Base-by-base conservation (phyloP, 2,329 filamentous ascomycete genomes). In the Lasiodiplodia hormozganensis region DNA sequence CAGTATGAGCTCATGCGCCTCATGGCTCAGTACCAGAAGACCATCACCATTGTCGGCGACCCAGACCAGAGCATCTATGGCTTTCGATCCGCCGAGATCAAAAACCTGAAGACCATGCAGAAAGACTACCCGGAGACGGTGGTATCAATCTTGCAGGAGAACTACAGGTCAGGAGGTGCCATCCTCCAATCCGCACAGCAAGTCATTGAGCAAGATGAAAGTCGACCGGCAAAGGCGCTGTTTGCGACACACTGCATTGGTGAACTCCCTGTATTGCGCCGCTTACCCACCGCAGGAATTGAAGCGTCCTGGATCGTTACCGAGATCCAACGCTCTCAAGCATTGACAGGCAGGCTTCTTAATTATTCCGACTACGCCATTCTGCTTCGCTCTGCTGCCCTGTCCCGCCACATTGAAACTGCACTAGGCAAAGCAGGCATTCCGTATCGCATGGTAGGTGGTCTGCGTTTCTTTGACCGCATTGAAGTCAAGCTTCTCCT, bases 31-130 rank as follows among this genome's bases (percentile, higher is more conserved):
- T 82, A 85, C 25, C 85, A 86, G 53, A 87, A 88, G 68, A 87
- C 89, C n/a, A 95, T 98, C 72, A 98, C 95, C 0, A 92, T 97
- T 69, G 96, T 99, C 4, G 96, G 95, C 40, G 95, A 99, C 76
- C 95, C 96, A 0, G 96, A 99, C 77, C 95, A 99, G 79, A 97
- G 94, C 77, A 99, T 99, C 68, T 99, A 98, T 77, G 93, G 95
- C 23, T 99, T 96, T 85, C 90, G 95, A 23, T 94, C 93, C 8
- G 95, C 96, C 11, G 95, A 99, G 78, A 93, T 95, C 73, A 91
- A 91, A 76, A 99, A 98, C 74, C 85, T 98, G 58, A 87, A 88
- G 71, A 89, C 92, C 2, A 89, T 99, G 84, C 87, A 93, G 65
- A 83, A 84, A 52, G 89, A 93, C 69, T 97, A 92, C 75, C 90